phyloP scores from a whole-genome alignment of 768 basidiomycete genomes.

The Sarcomyxa edulis region DNA sequence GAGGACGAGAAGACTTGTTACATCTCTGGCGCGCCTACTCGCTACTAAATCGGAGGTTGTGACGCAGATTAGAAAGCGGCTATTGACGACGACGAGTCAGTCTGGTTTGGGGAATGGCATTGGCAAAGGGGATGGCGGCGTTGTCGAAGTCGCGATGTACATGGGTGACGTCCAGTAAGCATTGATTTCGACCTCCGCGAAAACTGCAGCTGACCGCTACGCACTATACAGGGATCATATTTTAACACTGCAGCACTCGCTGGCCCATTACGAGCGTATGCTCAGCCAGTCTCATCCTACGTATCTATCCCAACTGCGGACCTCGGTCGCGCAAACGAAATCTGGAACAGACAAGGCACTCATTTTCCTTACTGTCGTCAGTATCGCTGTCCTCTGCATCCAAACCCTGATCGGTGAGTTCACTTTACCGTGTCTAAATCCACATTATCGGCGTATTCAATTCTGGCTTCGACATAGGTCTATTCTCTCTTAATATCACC shows the following conservation, averaged over 20 bases:
- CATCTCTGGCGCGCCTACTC: constrained; percentile 69
- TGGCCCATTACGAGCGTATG: constrained; percentile 84
- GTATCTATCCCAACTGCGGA: constrained; percentile 73
- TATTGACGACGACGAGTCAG: constrained; percentile 35
- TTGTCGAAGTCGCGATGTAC: constrained; percentile 83
- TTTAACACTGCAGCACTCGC: constrained; percentile 75
- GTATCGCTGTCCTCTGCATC: constrained; percentile 60
- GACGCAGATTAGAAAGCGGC: constrained; percentile 70
- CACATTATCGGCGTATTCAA: constrained; percentile 1
- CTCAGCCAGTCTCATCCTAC: constrained; percentile 84
- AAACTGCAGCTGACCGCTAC: too few species aligned
- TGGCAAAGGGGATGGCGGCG: constrained; percentile 47
- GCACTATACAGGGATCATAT: constrained; percentile 91
- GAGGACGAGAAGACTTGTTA: constrained; percentile 70
- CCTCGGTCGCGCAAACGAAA: constrained; percentile 54
- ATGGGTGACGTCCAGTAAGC: constrained; percentile 93
- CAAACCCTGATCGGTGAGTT: constrained; percentile 54
- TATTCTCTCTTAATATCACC: constrained; percentile 61
- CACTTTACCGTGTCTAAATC: neutral
- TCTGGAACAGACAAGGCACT: constrained; percentile 61
- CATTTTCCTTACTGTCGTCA: constrained; percentile 60
- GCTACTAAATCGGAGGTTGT: constrained; percentile 82
- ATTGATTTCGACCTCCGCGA: too few species aligned
- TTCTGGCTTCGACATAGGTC: constrained; percentile 36
- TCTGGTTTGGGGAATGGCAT: constrained; percentile 28